Base-by-base conservation (phyloP, 2,329 filamentous ascomycete genomes). In the Daldinia sp. region DNA sequence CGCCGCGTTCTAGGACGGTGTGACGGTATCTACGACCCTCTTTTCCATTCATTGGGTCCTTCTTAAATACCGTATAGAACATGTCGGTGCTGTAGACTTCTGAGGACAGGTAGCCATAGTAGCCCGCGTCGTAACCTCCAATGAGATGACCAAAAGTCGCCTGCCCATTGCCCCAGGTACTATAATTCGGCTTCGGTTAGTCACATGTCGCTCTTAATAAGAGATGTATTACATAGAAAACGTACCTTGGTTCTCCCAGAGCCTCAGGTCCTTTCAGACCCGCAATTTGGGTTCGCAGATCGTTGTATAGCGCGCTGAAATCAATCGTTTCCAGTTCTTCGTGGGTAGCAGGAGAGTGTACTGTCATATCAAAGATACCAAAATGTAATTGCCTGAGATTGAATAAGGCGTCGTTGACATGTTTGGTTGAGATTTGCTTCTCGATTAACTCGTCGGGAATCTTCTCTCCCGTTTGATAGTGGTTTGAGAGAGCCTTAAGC, bases 71-170 rank as follows among this genome's bases (percentile, higher is more conserved):
- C 0, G 85, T 85, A 78, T 92, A 88, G 82, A 94, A 96, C 91
- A 96, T 94, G 77, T 96, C 92, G 23, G 90, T 85, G 19, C 88
- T 91, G 78, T 94, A 95, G 15, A 95, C 92, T 75, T 92, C 86
- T 1, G 89, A 92, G 66, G 86, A 90, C 30, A 90, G 79, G 73
- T 90, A 90, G 70, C 87, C 87, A 76, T 95, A 95, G 79, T 94
- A 94, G 41, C 91, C 91, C 27, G 92, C 91, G 76, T 94, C 92
- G 72, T 95, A 95, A 1, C 92, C 92, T 54, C 91, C 91, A 63
- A 94, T 91, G 66, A 94, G 82, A 77, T 95, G 92, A 13, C 91
- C 91, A 72, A 95, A 94, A 0, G 88, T 92, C 4, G 91, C 90
- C 72, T 94, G 87, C 10, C 91, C 90, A 70, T 93, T 85, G 37